Base-by-base conservation (phyloP, 2,329 filamentous ascomycete genomes). In the Diaporthe vaccinii region DNA sequence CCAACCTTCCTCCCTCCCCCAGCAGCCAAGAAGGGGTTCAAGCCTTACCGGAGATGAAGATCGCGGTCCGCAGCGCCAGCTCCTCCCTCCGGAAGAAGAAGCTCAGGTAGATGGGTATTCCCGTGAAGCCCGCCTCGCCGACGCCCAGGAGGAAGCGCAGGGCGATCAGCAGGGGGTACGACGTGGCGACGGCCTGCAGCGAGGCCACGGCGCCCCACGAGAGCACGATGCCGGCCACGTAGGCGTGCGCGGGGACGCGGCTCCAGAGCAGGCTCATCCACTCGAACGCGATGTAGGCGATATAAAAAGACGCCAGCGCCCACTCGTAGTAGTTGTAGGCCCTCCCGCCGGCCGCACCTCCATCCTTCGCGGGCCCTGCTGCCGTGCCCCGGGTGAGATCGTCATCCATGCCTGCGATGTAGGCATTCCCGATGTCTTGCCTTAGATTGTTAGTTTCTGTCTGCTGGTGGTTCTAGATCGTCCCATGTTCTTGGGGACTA, bases 141-240 rank as follows among this genome's bases (percentile, higher is more conserved):
- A 92, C 87, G 14, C 91, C 92, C 0, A 93, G 84, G 22, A 92
- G 79, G 14, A 86, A 85, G 6, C 92, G 86, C 75, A 92, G 82
- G 22, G 86, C 83, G 14, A 93, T 84, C 58, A 93, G 85, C 75
- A 87, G 85, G 73, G 85, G 90, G 81, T 91, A 97, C 72, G 88
- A 94, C 31, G 87, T 92, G 39, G 88, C 91, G 73, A 91, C 85
- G 77, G 86, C 88, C 83, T 98, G 95, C 36, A 96, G 85, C 12
- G 93, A 95, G 2, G 95, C 95, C 20, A 93, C 85, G 15, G 95
- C 81, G 20, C 96, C 95, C 95, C 95, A 98, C 3, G 91, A 91
- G 49, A 93, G 85, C 20, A 98, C 95, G 76, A 94, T 89, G 46
- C 87, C 76, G 44, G 86, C 85, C 4, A 92, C 86, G 79, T 91